Base-by-base conservation (phyloP, 208 protist species). In the Polymyxa betae region DNA sequence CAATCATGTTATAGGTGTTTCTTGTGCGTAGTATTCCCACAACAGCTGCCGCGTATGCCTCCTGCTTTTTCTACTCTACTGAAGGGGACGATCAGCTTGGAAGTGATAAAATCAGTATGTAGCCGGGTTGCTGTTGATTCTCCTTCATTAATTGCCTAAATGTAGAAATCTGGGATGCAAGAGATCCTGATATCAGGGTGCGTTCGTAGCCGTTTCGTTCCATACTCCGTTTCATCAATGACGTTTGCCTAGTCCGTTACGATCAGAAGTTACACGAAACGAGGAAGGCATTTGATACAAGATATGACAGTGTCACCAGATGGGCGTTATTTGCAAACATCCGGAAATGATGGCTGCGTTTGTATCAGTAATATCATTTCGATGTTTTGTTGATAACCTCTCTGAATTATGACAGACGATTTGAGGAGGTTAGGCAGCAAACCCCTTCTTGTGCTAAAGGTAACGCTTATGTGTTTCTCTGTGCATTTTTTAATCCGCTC, bases 251-350 rank as follows among this genome's bases (percentile, higher is more conserved):
- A 82, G 72, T 5, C 72, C 16, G 72, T 82, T 20, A 82, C 72
- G n/a, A 82, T 82, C 40, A 5, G 72, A n/a, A 45, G 35, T 35
- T 35, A 82, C 35, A 45, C 72, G 12, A n/a, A n/a, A 16, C 72
- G 72, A 12, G 72, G 72, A 40, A 5, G 72, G n/a, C 72, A 82
- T 82, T 38, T 82, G 72, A 82, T 82, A 38, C 16, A n/a, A 5
- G 72, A 43, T 43, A 82, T 82, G 72, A 35, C 35, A 20, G 72
- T 82, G 5, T 82, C 72, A 20, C 72, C n/a, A 5, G 72, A 82
- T 35, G 72, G 72, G 5, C 72, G 72, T 16, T 82, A 82, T 43
- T 35, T 82, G 72, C 72, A 82, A n/a, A 82, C 72, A 20, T 82
- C 72, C 72, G 72, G 72, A 20, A 40, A 5, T 43, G 72, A 82